Base-by-base conservation (phyloP, 2,329 filamentous ascomycete genomes). In the Helicocarpus griseus region DNA sequence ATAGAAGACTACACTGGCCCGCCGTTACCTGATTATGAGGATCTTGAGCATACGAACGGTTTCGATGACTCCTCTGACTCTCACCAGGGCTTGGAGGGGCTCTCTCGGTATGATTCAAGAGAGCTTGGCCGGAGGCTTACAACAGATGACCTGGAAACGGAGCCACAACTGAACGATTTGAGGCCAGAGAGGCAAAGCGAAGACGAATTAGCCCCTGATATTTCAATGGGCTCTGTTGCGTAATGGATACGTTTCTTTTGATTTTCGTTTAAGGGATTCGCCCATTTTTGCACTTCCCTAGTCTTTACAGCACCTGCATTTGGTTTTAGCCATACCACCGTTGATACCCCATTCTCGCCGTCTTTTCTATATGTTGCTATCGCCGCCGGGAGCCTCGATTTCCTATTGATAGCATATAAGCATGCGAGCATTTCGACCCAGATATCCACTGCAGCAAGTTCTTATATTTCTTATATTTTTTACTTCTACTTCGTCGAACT, bases 1-100 rank as follows among this genome's bases (percentile, higher is more conserved):
- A 71, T 77, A 52, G 67, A 72, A 51, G 71, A 76, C 49, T 77
- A 77, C 56, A 56, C 64, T 35, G 73, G 73, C 11, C 70, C 73
- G 11, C 65, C 64, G 1, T 57, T 68, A 1, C 68, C 67, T 0
- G 71, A 77, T 17, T 66, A 75, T 50, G 67, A 70, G 31, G 73
- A 76, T 41, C 60, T 78, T 33, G 74, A 76, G 52, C 65, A 64
- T 13, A 64, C 76, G 61, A 66, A 69, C 2, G 66, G 36, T 40
- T 50, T 50, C 11, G 24, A 50, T 14, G 33, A 24, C 9, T 29
- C 22, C 14, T 14, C 11, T 17, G 1, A 26, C 14, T 29, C 35
- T 39, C 33, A 14, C 8, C 9, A 8, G 19, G 19, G 9, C 22
- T n/a, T 26, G 1, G 9, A 33, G 5, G 17, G 21, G 8, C 9